Base-by-base conservation (phyloP, 129 eudicot genomes). In the Artemisia annua region DNA sequence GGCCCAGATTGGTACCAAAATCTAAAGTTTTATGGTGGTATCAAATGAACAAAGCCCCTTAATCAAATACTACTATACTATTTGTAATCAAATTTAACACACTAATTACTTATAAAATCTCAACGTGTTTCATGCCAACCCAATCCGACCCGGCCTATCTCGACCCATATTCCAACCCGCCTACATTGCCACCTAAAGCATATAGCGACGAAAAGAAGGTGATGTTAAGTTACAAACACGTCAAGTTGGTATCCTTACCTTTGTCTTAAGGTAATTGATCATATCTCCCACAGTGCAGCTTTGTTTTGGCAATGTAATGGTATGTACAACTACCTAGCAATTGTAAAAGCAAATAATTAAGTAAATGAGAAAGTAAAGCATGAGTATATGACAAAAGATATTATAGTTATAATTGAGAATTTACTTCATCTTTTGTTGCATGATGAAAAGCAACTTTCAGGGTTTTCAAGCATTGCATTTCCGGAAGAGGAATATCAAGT, bases 251-350 rank as follows among this genome's bases (percentile, higher is more conserved):
- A 39, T 8, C 10, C 46, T 77, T 68, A 84, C 97, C 92, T 86
- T 91, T 15, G 90, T 73, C 86, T 86, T 91, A 44, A 91, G 78
- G 49, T 88, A 90, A 76, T 66, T 81, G 64, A 91, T 79, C n/a
- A 92, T 91, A 85, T 89, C 96, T 20, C 86, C 96, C 30, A 92
- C 97, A 26, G 89, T 92, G 78, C n/a, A n/a, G n/a, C 90, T 86
- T 70, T 88, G 92, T 71, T 88, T 88, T n/a, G 96, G 97, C 82
- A 91, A 49, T 58, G 92, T 83, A 52, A 91, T 86, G 18, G 86
- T 88, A 75, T 86, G 96, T 66, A 84, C 86, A 19, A 71, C 82
- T 8, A 83, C 88, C 97, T 91, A 84, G 73, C 67, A 55, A 66
- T 75, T 43, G 16, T 59, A 19, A 50, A 56, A 69, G 61, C 3